Evolutionary conservation across 805 yeast species (phyloP), one percentile per base, ranked within the genome.

Genomic region (Saturnispora serradocipensis): DNA sequence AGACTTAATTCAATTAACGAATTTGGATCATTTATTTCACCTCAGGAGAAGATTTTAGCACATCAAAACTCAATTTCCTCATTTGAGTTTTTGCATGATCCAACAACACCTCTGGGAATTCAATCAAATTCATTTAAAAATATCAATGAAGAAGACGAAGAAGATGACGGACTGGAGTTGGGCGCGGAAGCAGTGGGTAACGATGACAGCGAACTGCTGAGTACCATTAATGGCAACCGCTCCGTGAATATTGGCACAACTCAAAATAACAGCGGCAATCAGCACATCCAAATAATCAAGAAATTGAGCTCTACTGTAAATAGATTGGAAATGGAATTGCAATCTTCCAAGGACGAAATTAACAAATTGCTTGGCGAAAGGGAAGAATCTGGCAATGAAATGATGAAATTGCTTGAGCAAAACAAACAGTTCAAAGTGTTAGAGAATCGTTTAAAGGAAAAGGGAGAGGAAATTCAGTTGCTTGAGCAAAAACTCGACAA

Each of bases 291-390:
- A 61, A 64, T 87, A 49, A 77, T 87, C 46, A 81, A 84, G 55
- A 86, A 84, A 59, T 74, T 93, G 73, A 81, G 90, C 45, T 70
- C 86, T 0, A 87, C 82, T 47, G 80, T 91, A 18, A 76, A 96
- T 53, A 75, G 90, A 51, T 70, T 91, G 40, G 96, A 91, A 63
- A 77, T 85, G 27, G 97, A 93, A 61, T 65, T 89, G 15, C 67
- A 78, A 43, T 75, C 86, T 0, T 67, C 82, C 48, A 77, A 73
- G 55, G 89, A 84, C 44, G 89, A 86, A 49, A 74, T 84, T 45
- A 72, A 69, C 27, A 72, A 72, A 51, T 64, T 86, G 20, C 64
- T 67, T 2, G 62, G 59, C 4, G 88, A 85, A 52, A 86, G 86
- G 57, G 83, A 80, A 43, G 75, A 73, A 2, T 81, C 87, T 0